Evolutionary conservation across 306 rosid species (phyloP).

Genomic region (Trifolium fragiferum): DNA sequence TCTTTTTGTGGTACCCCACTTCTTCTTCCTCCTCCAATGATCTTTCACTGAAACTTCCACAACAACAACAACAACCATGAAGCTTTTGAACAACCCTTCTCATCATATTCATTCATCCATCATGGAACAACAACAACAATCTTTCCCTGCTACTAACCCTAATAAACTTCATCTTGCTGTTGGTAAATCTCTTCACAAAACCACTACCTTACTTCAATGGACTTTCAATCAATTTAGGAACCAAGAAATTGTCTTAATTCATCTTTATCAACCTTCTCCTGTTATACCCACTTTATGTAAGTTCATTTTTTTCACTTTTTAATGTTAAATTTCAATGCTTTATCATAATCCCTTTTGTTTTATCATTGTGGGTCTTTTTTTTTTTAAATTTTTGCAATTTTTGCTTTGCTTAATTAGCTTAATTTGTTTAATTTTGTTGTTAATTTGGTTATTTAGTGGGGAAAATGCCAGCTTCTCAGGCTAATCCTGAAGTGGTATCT

Average conservation of each 20-base stretch:
- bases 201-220: slow-evolving; percentile 70
- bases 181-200: slow-evolving; percentile 68
- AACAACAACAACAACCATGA: slow-evolving; percentile 47
- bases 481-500: slow-evolving; percentile 62
- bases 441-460: slow-evolving; percentile 64
- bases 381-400: neutral
- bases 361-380: neutral
- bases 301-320: slow-evolving; percentile 31
- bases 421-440: slow-evolving; percentile 21
- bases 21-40: slow-evolving; percentile 12
- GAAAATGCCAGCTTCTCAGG: slow-evolving; percentile 77
- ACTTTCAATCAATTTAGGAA: slow-evolving; percentile 51
- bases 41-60: neutral
- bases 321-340: neutral
- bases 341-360: neutral
- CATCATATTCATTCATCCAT: neutral
- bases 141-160: slow-evolving; percentile 10
- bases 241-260: slow-evolving; percentile 60
- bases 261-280: slow-evolving; percentile 76
- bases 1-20: slow-evolving; percentile 15
- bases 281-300: slow-evolving; percentile 77
- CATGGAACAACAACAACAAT: slow-evolving; percentile 40
- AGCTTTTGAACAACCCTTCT: slow-evolving; percentile 61
- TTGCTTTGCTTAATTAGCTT: neutral
- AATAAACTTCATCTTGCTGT: slow-evolving; percentile 68